Base-by-base conservation (phyloP, 2,329 filamentous ascomycete species). In the Pseudopithomyces maydicus region DNA sequence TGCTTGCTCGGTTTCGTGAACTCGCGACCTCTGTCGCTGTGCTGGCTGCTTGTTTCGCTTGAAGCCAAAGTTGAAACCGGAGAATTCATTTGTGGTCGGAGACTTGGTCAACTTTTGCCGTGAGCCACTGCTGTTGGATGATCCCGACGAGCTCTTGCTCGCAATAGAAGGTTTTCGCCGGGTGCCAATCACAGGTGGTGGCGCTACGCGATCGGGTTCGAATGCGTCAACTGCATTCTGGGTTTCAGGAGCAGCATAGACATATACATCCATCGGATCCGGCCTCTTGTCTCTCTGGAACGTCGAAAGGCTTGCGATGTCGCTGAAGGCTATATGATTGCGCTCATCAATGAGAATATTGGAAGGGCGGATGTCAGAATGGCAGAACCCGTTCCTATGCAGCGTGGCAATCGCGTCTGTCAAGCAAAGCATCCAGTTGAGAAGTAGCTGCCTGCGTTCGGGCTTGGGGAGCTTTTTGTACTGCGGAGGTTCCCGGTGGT, bases 401-500 rank as follows among this genome's bases (percentile, higher is more conserved):
- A 92, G 76, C 59, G 84, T 89, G 52, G 87, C 85, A 15, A 92
- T 69, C 1, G 88, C 87, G 70, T 91, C 88, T 39, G 84, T 81
- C 3, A 92, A 80, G 70, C 90, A 92, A 67, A 90, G 86, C 66
- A 92, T 84, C 90, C 90, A 92, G 71, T 90, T 88, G 69, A 91
- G 79, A 5, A 91, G 72, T 15, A 89, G 77, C 44, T 80, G 77
- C 33, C 87, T 81, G 23, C 88, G 81, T 39, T 84, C 81, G 49
- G 80, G 78, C 68, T 90, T 89, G 3, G 84, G 66, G 11, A 91
- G 72, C 51, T 82, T 84, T 65, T 89, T 88, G 71, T 89, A 82
- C 20, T 84, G 82, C 20, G 82, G 77, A 2, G 89, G 87, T 5
- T 84, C 84, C 3, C 80, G 73, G 50, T 84, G 85, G 15, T 86